A percentile compares a stretch with the other conserved stretches of the same genome.
phyloP scores from a whole-genome alignment of 306 rosid genomes.

The Acacia confusa region DNA sequence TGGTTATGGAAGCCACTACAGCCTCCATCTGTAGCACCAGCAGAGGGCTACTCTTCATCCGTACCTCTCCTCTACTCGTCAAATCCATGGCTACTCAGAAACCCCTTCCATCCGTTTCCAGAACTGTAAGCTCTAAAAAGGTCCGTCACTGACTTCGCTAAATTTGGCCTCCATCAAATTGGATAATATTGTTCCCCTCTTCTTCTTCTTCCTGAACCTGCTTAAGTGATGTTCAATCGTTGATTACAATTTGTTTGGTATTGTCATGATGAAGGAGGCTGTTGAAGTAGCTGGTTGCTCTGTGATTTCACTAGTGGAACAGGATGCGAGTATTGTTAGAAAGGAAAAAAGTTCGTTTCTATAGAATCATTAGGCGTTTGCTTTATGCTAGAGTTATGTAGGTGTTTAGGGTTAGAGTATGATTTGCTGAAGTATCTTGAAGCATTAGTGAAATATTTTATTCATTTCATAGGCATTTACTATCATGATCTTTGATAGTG shows the following conservation, averaged over 20 bases:
- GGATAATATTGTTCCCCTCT: neutral
- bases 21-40: conserved; percentile 44
- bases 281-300: neutral
- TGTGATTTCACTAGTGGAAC: neutral
- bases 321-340: neutral
- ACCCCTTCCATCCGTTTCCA: conserved; percentile 55
- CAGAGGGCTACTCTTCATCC: conserved; percentile 33
- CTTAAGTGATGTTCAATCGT: neutral
- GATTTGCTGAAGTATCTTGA: neutral
- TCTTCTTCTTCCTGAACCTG: neutral
- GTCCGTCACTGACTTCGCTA: conserved; percentile 32
- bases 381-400: neutral
- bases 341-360: neutral
- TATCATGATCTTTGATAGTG: neutral
- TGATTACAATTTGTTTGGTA: neutral
- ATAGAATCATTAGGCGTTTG: neutral
- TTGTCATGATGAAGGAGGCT: neutral
- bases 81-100: conserved; percentile 79
- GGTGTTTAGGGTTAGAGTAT: neutral
- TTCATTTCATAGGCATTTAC: neutral
- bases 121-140: conserved; percentile 64
- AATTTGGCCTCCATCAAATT: neutral
- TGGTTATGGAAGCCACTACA: conserved; percentile 57
- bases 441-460: neutral
- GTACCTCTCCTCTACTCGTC: conserved; percentile 41